phyloP scores from a whole-genome alignment of 2,329 filamentous ascomycete species.

The Colletotrichum sp. region DNA sequence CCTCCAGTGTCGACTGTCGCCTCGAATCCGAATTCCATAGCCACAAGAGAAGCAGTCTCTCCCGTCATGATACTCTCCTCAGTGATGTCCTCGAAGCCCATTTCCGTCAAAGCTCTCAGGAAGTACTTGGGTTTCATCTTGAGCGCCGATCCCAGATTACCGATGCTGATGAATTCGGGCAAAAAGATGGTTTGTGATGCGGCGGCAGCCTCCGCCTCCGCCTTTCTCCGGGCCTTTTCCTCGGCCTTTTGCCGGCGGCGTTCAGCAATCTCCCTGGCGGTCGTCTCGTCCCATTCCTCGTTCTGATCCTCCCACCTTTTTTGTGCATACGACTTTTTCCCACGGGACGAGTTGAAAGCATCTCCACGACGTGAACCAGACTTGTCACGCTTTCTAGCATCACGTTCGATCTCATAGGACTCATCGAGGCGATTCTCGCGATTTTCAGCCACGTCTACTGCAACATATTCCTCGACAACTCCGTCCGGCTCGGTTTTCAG shows the following conservation, averaged over 20 bases:
- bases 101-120: slow-evolving; percentile 74
- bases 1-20: slow-evolving; percentile 75
- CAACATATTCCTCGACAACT: background rate
- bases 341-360: background rate
- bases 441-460: background rate
- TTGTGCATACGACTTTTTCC: slow-evolving; percentile 4
- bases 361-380: background rate
- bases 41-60: slow-evolving; percentile 88
- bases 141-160: slow-evolving; percentile 77
- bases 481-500: background rate
- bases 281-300: slow-evolving; percentile 44
- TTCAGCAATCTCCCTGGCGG: slow-evolving; percentile 38
- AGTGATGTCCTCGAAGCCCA: slow-evolving; percentile 88
- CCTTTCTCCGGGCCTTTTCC: slow-evolving; percentile 44
- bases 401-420: slow-evolving; percentile 18
- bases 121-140: slow-evolving; percentile 75
- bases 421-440: slow-evolving; percentile 7
- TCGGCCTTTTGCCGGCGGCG: slow-evolving; percentile 46
- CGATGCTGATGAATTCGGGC: slow-evolving; percentile 91
- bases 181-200: slow-evolving; percentile 62
- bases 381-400: slow-evolving; percentile 15
- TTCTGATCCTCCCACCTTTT: slow-evolving; percentile 26
- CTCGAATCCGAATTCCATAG: slow-evolving; percentile 91
- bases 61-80: slow-evolving; percentile 87
- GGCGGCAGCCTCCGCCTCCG: slow-evolving; percentile 47